Evolutionary conservation across 257 asterid genomes (phyloP), one percentile per base, ranked within the genome.

Genomic region (Solanum chilense): DNA sequence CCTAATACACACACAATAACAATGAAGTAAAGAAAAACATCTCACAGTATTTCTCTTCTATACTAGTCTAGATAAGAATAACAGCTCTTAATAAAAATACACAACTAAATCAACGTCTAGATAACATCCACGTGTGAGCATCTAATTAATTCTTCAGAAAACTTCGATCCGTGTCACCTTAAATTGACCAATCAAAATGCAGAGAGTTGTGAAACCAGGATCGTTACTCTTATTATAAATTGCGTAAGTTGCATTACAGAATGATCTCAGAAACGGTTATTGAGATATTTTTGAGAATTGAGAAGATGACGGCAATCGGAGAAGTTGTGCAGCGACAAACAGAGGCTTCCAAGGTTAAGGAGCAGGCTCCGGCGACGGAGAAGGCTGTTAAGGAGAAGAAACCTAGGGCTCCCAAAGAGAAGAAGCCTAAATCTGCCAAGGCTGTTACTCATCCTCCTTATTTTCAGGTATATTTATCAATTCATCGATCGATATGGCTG

Each of bases 361-460:
- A 88, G 86, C 86, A 69, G 58, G 37, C 56, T 58, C 49, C 42
- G 39, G 87, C 85, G 83, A 86, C 52, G 41, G 80, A 64, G 87
- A 92, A 89, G 88, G 84, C 93, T 52, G 90, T 45, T 9, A 93
- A 91, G 86, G 96, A 87, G 89, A 94, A 89, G 94, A 92, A 92
- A 70, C 23, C 89, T 14, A 94, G 86, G 90, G 94, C 86, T 39
- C 90, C 92, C 8, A 93, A 85, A 87, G 93, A 89, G 92, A 92
- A 90, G 91, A 90, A 91, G 89, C 84, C 93, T 1, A 92, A 90
- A 86, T 84, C 92, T 0, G 20, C 93, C 18, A 93, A 93, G 89
- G 88, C 95, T 25, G 90, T 93, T 47, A 45, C 97, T 4, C 98
- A 94, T 86, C 98, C 98, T 1, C 92, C 98, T 31, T 94, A 94